Percentiles rank a stretch among this genome's conserved stretches.
Evolutionary conservation across 1,139 yeast genomes (phyloP).

Genomic region (Lodderomyces parapsilosis): DNA sequence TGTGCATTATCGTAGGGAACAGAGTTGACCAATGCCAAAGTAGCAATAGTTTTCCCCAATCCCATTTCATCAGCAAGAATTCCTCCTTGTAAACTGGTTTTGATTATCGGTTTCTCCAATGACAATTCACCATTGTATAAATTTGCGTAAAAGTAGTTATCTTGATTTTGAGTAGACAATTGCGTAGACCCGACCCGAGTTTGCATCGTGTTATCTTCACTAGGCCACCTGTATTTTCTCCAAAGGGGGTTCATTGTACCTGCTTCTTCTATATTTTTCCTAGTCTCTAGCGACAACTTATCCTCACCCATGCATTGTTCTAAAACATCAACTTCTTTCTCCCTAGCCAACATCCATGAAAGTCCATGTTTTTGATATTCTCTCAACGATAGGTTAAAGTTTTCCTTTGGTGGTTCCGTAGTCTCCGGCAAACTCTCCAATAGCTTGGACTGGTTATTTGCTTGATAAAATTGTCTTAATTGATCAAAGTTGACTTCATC

Average conservation of each 20-base stretch:
- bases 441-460: conserved; percentile 56
- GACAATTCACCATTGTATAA: conserved; percentile 82
- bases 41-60: conserved; percentile 86
- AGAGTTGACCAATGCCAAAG: conserved; percentile 69
- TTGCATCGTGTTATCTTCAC: conserved; percentile 2
- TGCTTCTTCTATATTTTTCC: conserved; percentile 22
- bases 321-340: conserved; percentile 48
- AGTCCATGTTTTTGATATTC: conserved; percentile 79
- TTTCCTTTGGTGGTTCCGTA: conserved; percentile 51
- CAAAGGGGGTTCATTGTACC: conserved; percentile 82
- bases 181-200: conserved; percentile 2
- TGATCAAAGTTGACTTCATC: conserved; percentile 67
- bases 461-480: conserved; percentile 68
- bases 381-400: conserved; percentile 58
- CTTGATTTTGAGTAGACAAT: conserved; percentile 10
- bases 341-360: conserved; percentile 77
- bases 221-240: conserved; percentile 74
- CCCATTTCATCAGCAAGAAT: conserved; percentile 98
- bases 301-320: conserved; percentile 18
- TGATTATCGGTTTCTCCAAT: conserved; percentile 60
- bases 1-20: conserved; percentile 48
- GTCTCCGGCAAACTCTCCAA: conserved; percentile 58
- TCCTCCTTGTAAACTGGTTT: conserved; percentile 70
- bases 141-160: conserved; percentile 66
- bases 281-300: conserved; percentile 23